Base-by-base conservation (phyloP, 1,284 basidiomycete genomes). In the Lentinula novae-zelandiae region DNA sequence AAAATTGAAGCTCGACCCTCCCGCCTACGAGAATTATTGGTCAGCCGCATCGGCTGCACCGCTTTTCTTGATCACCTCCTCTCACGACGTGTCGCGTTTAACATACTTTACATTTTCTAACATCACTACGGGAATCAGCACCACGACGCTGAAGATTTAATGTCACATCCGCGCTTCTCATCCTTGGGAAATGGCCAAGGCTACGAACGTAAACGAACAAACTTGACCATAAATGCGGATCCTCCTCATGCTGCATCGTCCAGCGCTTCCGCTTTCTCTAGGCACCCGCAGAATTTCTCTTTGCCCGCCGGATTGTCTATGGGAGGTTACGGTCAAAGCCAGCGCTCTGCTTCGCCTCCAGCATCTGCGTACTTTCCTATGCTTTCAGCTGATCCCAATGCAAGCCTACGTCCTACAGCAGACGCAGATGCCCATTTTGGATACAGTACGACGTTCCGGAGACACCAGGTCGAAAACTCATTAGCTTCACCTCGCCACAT, bases 401-500 rank as follows among this genome's bases (percentile, higher is more conserved):
- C 78, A 27, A 78, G 82, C 61, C 78, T 85, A 9, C 78, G 82
- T 33, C 82, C 86, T 0, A 77, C 80, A 0, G 77, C 86, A 0
- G 85, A 85, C 58, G 88, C 90, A 1, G 78, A 80, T 48, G 72
- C 82, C 2, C 90, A 92, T 69, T 94, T 93, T 68, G 87, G 90
- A 2, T 93, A 92, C 74, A 91, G 88, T 65, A 93, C 92, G 0
- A 92, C 88, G 0, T 77, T 94, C 27, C 74, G 91, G 57, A 72
- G 92, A 63, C 90, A 93, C 65, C 78, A 81, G 48, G 68, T 73
- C 1, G 80, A 87, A 50, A 72, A 76, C 55, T 62, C 73, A 3
- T 72, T 73, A 2, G 66, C 77, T 13, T 75, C 80, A 3, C 80
- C 81, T 15, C 74, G 75, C 5, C 73, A 76, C 5, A 69, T 83